phyloP scores from a whole-genome alignment of 2,329 filamentous ascomycete species.

The Aspergillus fijiensis region DNA sequence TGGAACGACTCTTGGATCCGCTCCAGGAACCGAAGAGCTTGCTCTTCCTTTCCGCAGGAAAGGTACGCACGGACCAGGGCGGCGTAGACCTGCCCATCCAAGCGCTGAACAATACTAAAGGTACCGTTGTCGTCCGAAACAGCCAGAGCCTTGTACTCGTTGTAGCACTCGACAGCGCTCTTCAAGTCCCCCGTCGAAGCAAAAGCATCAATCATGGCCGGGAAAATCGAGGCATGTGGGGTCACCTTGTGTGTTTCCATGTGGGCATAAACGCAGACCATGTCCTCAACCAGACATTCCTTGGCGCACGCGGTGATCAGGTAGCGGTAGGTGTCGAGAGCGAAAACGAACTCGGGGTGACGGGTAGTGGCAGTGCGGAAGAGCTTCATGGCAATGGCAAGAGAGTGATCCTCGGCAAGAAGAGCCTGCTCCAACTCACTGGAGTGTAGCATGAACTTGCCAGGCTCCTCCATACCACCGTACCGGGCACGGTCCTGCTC shows the following conservation, averaged over 20 bases:
- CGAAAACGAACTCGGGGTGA: conserved; percentile 63
- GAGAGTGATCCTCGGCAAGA: conserved; percentile 79
- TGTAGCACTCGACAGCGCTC: conserved; percentile 91
- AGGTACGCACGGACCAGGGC: conserved; percentile 90
- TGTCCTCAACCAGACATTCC: conserved; percentile 76
- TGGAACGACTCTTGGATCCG: conserved; percentile 66
- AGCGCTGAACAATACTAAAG: conserved; percentile 65
- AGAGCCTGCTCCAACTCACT: conserved; percentile 85
- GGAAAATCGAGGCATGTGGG: conserved; percentile 79
- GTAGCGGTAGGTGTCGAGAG: conserved; percentile 78
- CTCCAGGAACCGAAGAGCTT: conserved; percentile 80
- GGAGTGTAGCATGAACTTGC: conserved; percentile 84
- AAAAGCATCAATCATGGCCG: conserved; percentile 93
- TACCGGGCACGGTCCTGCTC: conserved; percentile 82
- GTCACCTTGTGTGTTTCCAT: conserved; percentile 77
- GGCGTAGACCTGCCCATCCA: conserved; percentile 84
- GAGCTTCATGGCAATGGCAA: conserved; percentile 79
- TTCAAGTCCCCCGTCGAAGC: conserved; percentile 75
- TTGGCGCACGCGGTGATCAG: conserved; percentile 86
- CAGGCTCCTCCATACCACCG: conserved; percentile 78
- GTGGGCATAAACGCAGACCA: conserved; percentile 87
- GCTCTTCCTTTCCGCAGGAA: conserved; percentile 73
- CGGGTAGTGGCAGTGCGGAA: conserved; percentile 73
- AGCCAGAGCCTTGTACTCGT: conserved; percentile 88
- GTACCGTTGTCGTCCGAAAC: conserved; percentile 77